These are phyloP conservation scores for Pleurotus ostreatus DNA, from an alignment of 768 basidiomycete genomes.

Conservation along the genomic window DNA sequence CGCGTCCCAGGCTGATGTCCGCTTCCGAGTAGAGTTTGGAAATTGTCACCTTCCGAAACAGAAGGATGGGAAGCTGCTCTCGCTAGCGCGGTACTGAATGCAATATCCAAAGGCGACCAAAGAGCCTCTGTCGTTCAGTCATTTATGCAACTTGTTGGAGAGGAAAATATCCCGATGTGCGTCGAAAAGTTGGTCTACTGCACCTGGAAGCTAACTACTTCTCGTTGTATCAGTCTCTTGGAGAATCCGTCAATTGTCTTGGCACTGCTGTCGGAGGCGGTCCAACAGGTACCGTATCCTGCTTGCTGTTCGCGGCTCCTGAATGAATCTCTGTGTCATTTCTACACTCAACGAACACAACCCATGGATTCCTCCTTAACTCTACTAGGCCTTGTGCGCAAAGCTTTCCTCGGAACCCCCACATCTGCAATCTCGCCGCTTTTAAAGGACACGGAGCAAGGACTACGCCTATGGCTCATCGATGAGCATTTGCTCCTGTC, in stretches of 20 bases:
- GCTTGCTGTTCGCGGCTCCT: conserved; percentile 23
- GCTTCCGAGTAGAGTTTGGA: conserved; percentile 36
- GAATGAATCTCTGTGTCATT: conserved; percentile 23
- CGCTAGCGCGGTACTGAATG: conserved; percentile 22
- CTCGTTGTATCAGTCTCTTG: conserved; percentile 16
- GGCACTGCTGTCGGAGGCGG: conserved; percentile 19
- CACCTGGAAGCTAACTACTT: neutral
- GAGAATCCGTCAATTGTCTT: conserved; percentile 18
- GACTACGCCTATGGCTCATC: conserved; percentile 49
- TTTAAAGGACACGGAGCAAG: conserved; percentile 30
- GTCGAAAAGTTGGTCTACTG: neutral
- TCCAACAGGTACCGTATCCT: conserved; percentile 14
- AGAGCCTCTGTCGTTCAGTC: conserved; percentile 21
- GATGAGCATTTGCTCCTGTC: conserved; percentile 38
- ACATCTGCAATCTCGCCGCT: conserved; percentile 26
- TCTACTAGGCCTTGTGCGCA: conserved; percentile 31
- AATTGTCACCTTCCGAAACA: conserved; percentile 35
- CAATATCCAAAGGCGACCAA: conserved; percentile 13
- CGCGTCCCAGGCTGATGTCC: neutral
- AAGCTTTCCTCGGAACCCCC: conserved; percentile 24
- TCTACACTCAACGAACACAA: conserved; percentile 31
- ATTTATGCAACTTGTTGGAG: conserved; percentile 23
- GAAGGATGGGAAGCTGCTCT: conserved; percentile 39
- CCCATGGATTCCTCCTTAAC: conserved; percentile 24
- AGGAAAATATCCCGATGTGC: conserved; percentile 9